Evolutionary conservation across 106 monocot species (phyloP).

Genomic region (Gastrodia elata): DNA sequence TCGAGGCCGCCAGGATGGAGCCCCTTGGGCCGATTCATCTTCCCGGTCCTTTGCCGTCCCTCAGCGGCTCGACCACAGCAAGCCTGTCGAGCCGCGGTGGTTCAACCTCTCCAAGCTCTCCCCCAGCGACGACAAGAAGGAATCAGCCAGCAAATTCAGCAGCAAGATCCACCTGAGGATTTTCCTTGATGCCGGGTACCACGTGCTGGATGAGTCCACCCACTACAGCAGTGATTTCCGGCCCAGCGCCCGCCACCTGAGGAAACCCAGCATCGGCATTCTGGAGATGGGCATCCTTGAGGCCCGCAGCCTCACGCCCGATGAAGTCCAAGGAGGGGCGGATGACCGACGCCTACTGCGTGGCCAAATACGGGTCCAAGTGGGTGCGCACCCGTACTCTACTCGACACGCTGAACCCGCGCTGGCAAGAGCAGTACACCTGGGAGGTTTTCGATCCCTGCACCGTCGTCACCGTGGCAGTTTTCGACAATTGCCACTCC

Average conservation of each 20-base stretch:
- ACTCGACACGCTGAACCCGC: conserved; percentile 28
- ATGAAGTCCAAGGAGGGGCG: conserved; percentile 42
- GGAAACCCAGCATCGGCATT: conserved; percentile 33
- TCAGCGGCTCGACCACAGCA: conserved; percentile 41
- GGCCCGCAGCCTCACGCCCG: conserved; percentile 33
- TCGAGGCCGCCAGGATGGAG: conserved; percentile 48
- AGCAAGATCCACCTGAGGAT: conserved; percentile 79
- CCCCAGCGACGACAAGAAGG: conserved; percentile 42
- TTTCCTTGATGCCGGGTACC: conserved; percentile 66
- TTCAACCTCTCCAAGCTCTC: conserved; percentile 39
- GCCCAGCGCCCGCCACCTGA: conserved; percentile 39
- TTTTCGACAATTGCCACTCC: conserved; percentile 47
- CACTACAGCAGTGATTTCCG: conserved; percentile 87
- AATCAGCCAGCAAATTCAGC: conserved; percentile 67
- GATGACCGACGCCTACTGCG: conserved; percentile 44
- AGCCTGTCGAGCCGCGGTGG: conserved; percentile 44
- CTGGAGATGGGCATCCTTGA: conserved; percentile 43
- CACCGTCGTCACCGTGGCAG: conserved; percentile 45
- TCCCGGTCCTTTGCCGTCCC: conserved; percentile 32
- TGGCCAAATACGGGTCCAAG: conserved; percentile 49
- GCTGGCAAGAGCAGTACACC: conserved; percentile 56
- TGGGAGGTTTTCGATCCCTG: conserved; percentile 66
- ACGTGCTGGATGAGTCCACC: conserved; percentile 85
- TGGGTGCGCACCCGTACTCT: conserved; percentile 51
- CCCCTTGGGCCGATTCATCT: conserved; percentile 40